Base-by-base conservation (phyloP, 352 stramenopile genomes). In the Phytophthora palmivora region DNA sequence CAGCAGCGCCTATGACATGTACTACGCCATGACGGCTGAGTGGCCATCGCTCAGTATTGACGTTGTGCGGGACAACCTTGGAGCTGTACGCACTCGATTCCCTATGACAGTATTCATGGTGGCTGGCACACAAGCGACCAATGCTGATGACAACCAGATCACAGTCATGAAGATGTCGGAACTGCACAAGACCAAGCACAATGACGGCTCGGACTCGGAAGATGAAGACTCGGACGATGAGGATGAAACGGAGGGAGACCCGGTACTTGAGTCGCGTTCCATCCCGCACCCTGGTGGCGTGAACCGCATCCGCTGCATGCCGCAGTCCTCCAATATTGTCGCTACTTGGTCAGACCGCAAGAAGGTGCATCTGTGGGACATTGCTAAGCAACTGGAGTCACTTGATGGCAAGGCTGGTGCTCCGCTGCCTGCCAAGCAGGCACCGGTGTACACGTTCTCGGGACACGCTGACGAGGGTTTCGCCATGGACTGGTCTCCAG, bases 1-100 rank as follows among this genome's bases (percentile, higher is more conserved):
- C 75, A 97, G 91, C 70, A 97, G 85, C 30, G 98, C 98, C 6
- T 99, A 99, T 84, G 97, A 98, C 74, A 99, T 99, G 96, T 98
- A 99, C 82, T 98, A 99, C 72, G 94, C 95, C 32, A 92, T 99
- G 64, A 97, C 88, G 5, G 91, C 96, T 38, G 97, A 99, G 76
- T 99, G 97, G 97, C 97, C 97, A 10, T 97, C 94, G 56, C 84
- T 99, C 19, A 98, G 89, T 67, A 98, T 99, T 66, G 97, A 99
- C 74, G 86, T 99, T 52, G 65, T 99, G 37, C 84, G 83, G 28
- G 98, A 99, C 70, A 94, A 94, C 72, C 73, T 99, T 11, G 98
- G 98, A 22, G 89, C 89, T 15, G 85, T 95, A 72, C 89, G 98
- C 38, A 90, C 83, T 11, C 84, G 85, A 63, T 99, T 99, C 70